Evolutionary conservation across 2,329 filamentous ascomycete species (phyloP), one percentile per base, ranked within the genome.

Genomic region (Verticillium tricorpus): DNA sequence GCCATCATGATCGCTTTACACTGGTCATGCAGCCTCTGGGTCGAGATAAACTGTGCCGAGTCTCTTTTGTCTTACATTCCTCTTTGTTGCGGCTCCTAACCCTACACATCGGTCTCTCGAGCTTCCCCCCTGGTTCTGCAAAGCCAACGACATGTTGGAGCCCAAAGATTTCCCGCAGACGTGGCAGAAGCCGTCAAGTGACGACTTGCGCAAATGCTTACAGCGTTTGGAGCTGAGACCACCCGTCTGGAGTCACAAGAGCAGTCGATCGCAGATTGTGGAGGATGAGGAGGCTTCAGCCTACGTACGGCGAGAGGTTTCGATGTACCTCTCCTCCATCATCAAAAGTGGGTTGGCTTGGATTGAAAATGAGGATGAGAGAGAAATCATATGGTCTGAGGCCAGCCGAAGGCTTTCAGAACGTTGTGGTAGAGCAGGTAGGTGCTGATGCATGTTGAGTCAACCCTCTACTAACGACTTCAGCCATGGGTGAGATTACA

Each of bases 401-500:
- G 93, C 94, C 1, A 93, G 92, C 67, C 84, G 84, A 63, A 84
- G 94, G 57, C 83, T 98, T 64, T 89, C 91, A 54, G 93, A 97
- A 74, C 84, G 94, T 17, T 96, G 93, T 64, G 95, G 95, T 1
- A 84, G 95, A 60, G 84, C 83, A 62, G 86, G 85, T 86, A 78
- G 62, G 76, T 70, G 37, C 22, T 28, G 15, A 15, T 58, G 34
- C 6, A 37, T 52, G 52, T 40, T 15, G 22, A 9, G 19, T 40
- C 5, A 9, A 32, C 3, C n/a, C 40, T 58, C 15, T 31, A 60
- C 57, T 31, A 56, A 57, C 37, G 2, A n/a, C 17, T 34, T 70
- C 74, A 67, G 82, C 80, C 15, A 85, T 87, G 83, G 82, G 84
- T 15, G 83, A 85, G 62, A 80, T 87, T 34, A 80, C 77, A 5